Evolutionary conservation across 768 basidiomycete species (phyloP).

Genomic region (Gelatoporia subvermispora): DNA sequence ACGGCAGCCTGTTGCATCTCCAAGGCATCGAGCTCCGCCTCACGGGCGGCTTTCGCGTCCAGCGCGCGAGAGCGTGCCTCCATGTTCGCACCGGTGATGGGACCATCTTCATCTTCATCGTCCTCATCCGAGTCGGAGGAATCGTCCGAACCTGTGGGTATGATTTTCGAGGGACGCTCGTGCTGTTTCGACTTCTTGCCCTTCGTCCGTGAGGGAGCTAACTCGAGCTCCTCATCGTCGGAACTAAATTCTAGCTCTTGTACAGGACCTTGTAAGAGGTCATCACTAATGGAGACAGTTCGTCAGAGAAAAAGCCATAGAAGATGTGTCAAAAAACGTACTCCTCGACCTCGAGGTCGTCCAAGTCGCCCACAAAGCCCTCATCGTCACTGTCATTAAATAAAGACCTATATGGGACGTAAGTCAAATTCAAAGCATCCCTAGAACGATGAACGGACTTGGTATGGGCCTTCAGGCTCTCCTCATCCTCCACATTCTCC

Average conservation of each 20-base stretch:
- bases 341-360: slow-evolving; percentile 48
- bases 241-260: slow-evolving; percentile 65
- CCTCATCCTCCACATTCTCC: slow-evolving; percentile 57
- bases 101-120: slow-evolving; percentile 45
- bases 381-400: slow-evolving; percentile 44
- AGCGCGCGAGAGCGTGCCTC: slow-evolving; percentile 75
- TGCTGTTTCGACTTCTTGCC: slow-evolving; percentile 51
- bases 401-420: slow-evolving; percentile 31
- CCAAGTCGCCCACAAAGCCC: slow-evolving; percentile 39
- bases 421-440: not conserved
- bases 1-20: slow-evolving; percentile 56
- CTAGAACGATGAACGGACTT: slow-evolving; percentile 29
- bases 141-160: slow-evolving; percentile 46
- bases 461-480: slow-evolving; percentile 36
- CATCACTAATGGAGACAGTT: slow-evolving; percentile 38
- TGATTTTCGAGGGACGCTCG: slow-evolving; percentile 42
- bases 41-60: slow-evolving; percentile 60
- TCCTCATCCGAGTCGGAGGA: slow-evolving; percentile 36
- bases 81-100: slow-evolving; percentile 74
- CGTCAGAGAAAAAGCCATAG: slow-evolving; percentile 1
- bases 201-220: slow-evolving; percentile 27
- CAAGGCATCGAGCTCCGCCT: slow-evolving; percentile 64
- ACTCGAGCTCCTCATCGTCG: slow-evolving; percentile 44
- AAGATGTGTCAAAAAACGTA: slow-evolving; percentile 20
- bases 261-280: slow-evolving; percentile 42